These are phyloP conservation scores for Fraxinus dipetala DNA, from an alignment of 305 asterid genomes.

Conservation along the genomic window DNA sequence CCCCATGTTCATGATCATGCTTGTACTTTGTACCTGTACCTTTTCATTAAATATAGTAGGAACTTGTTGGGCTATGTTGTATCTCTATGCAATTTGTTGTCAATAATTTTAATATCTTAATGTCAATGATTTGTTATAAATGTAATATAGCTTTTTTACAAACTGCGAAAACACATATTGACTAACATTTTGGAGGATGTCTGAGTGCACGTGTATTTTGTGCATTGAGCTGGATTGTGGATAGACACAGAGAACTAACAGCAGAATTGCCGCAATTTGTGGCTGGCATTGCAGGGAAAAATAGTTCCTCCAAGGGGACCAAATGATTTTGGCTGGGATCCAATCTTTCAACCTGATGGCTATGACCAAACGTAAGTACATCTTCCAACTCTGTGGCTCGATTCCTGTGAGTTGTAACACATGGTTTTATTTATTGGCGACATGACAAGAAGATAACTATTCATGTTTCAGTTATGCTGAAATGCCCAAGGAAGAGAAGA, in stretches of 20 bases:
- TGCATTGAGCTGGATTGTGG: conserved; percentile 14
- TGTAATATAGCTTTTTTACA: not conserved
- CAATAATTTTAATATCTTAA: not conserved
- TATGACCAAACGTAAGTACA: conserved; percentile 68
- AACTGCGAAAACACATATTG: not conserved
- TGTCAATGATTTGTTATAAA: conserved; percentile 3
- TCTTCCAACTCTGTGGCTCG: conserved; percentile 1
- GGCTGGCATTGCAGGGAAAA: conserved; percentile 64
- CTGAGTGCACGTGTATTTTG: conserved; percentile 1
- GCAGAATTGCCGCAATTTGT: conserved; percentile 18
- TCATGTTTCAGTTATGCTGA: conserved; percentile 70
- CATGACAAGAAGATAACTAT: conserved; percentile 1
- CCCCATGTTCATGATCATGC: not conserved
- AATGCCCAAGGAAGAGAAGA: conserved; percentile 87
- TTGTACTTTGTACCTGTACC: not conserved
- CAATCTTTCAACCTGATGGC: conserved; percentile 88
- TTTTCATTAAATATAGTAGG: not conserved
- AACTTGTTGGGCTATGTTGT: conserved; percentile 1
- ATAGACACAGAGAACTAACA: not conserved
- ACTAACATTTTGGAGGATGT: not conserved
- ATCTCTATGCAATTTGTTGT: not conserved
- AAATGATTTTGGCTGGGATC: conserved; percentile 95
- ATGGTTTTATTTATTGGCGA: not conserved
- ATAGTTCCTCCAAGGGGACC: conserved; percentile 92
- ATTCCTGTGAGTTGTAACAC: not conserved